Evolutionary conservation across 495 filamentous ascomycete genomes (phyloP).

Genomic region (Rusavskia elegans): DNA sequence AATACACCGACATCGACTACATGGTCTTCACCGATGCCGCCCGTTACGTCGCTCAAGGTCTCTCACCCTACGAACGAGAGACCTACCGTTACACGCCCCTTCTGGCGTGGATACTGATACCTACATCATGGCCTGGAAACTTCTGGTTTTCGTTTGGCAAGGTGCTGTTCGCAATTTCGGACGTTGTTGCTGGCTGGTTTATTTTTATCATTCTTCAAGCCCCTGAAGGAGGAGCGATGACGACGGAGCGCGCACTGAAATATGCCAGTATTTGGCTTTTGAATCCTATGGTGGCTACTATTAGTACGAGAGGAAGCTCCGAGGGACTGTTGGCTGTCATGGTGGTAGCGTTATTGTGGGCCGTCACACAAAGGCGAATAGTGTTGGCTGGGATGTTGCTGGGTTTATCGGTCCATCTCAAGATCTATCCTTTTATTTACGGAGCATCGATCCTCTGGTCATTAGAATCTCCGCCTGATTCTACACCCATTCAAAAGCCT

Average conservation of each 20-base stretch:
- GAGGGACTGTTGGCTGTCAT: constrained; percentile 80
- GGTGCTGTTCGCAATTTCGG: constrained; percentile 64
- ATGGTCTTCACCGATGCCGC: constrained; percentile 96
- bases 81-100: constrained; percentile 96
- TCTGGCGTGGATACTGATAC: constrained; percentile 74
- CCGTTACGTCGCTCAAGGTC: constrained; percentile 47
- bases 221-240: constrained; percentile 25
- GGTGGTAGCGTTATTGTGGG: constrained; percentile 69
- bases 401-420: constrained; percentile 83
- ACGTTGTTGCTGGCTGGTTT: constrained; percentile 79
- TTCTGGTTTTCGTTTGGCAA: constrained; percentile 77
- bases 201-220: constrained; percentile 43
- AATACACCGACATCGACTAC: constrained; percentile 99
- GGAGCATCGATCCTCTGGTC: constrained; percentile 74
- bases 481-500: neutral
- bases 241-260: constrained; percentile 38
- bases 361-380: constrained; percentile 41
- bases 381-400: constrained; percentile 58
- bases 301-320: constrained; percentile 84
- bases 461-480: constrained; percentile 37
- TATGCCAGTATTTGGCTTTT: constrained; percentile 81
- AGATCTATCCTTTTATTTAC: constrained; percentile 97
- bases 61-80: constrained; percentile 69
- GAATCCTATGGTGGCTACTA: constrained; percentile 96
- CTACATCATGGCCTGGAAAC: constrained; percentile 46